These are phyloP conservation scores for Ganoderma sinense DNA, from an alignment of 1,284 basidiomycete species.

Conservation along the genomic window DNA sequence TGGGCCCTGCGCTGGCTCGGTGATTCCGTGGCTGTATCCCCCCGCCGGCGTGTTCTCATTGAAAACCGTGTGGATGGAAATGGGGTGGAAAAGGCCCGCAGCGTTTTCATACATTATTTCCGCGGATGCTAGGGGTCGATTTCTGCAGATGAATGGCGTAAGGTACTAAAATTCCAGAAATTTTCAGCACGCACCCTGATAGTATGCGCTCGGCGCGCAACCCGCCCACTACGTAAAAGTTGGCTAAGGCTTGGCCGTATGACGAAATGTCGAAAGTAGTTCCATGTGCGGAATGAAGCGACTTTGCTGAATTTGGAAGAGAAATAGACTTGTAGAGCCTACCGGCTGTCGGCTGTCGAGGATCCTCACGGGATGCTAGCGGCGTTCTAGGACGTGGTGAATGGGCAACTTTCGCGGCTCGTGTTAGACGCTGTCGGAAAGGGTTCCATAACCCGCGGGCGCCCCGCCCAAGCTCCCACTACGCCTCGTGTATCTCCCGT, in stretches of 20 bases:
- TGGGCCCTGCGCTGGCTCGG: slow-evolving; percentile 2
- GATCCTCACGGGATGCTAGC: neutral
- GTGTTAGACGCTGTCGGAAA: neutral
- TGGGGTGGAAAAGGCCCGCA: neutral
- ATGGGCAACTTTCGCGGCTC: neutral
- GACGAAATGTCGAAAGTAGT: neutral
- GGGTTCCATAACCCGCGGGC: neutral
- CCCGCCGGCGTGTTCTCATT: neutral
- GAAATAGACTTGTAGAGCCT: neutral
- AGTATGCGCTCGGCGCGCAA: neutral
- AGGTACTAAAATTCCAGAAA: neutral
- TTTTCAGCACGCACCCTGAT: slow-evolving; percentile 1
- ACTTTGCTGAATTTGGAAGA: neutral
- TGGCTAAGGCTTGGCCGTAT: neutral
- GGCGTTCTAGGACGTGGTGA: neutral
- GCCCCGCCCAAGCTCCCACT: neutral
- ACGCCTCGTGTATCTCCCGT: neutral
- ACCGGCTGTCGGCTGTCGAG: neutral
- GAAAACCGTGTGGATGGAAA: neutral
- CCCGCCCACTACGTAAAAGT: neutral
- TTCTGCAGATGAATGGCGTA: neutral
- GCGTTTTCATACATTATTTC: neutral
- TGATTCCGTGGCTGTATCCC: slow-evolving; percentile 1
- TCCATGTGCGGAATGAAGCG: neutral
- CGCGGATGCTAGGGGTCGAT: neutral